phyloP scores from a whole-genome alignment of 257 asterid species.

The Solanum phureja region DNA sequence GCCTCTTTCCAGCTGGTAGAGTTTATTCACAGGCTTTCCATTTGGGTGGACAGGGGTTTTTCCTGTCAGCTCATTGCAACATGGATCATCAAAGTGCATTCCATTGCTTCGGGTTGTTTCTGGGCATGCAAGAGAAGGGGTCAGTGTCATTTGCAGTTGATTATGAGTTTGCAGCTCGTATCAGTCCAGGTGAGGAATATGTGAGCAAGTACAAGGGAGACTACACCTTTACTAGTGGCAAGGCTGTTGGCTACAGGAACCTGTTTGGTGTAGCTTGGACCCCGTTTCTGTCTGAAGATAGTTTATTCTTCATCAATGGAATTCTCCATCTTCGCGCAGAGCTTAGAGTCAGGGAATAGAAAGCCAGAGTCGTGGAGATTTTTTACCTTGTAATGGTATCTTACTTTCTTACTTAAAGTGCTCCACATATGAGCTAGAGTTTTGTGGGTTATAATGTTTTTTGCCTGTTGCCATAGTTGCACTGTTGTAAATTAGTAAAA shows the following conservation, averaged over 20 bases:
- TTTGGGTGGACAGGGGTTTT: conserved; percentile 79
- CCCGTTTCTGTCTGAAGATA: conserved; percentile 46
- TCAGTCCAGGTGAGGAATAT: conserved; percentile 42
- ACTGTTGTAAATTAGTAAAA: neutral
- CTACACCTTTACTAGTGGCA: conserved; percentile 59
- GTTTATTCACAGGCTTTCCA: conserved; percentile 79
- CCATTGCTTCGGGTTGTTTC: conserved; percentile 73
- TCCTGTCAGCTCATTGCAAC: conserved; percentile 78
- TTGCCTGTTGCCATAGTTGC: neutral
- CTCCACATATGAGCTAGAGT: neutral
- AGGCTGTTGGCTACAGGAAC: conserved; percentile 64
- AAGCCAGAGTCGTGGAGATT: neutral
- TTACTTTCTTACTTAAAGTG: neutral
- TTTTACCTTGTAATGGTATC: neutral
- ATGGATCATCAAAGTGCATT: conserved; percentile 53
- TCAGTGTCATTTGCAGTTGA: conserved; percentile 51
- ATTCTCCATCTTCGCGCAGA: conserved; percentile 70
- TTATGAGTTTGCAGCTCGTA: conserved; percentile 59
- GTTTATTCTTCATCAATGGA: conserved; percentile 62
- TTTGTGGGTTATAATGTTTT: neutral
- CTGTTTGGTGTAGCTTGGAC: conserved; percentile 57
- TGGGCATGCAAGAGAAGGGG: conserved; percentile 80
- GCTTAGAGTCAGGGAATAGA: conserved; percentile 32
- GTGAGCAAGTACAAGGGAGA: conserved; percentile 56
- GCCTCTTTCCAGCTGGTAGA: conserved; percentile 59